Evolutionary conservation across 176 grass and related monocot species (phyloP).

Genomic region (Ampelocalamus luodianensis): DNA sequence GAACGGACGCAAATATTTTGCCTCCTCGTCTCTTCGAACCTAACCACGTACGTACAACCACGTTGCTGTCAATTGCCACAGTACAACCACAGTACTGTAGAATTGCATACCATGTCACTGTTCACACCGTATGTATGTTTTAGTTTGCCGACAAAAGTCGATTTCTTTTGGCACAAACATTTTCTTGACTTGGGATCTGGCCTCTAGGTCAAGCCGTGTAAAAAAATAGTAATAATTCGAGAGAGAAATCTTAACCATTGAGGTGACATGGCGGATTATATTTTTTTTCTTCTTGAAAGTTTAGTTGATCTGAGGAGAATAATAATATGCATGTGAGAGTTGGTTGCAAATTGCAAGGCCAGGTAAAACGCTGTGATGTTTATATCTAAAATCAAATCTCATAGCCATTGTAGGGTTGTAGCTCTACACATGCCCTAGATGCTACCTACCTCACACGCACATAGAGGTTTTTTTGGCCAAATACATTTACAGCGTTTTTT

Average conservation of each 20-base stretch:
- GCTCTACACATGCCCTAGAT: slow-evolving; percentile 32
- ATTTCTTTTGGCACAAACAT: not conserved
- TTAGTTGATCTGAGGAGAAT: not conserved
- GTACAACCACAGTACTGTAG: not conserved
- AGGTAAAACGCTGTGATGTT: not conserved
- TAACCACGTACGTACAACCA: too few relatives aligned
- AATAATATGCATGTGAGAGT: not conserved
- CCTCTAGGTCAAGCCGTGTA: not conserved
- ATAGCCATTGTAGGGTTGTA: not conserved
- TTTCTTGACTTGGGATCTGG: not conserved
- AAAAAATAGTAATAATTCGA: not conserved
- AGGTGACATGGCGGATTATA: not conserved
- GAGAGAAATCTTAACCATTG: not conserved
- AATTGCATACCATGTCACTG: not conserved
- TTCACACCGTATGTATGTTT: not conserved
- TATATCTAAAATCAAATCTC: not conserved
- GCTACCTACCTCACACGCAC: slow-evolving; percentile 12
- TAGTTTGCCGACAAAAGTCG: not conserved
- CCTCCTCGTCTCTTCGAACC: not conserved
- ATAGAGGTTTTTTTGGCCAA: too few relatives aligned
- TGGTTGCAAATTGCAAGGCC: not conserved
- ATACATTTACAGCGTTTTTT: too few relatives aligned
- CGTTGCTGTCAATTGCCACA: not conserved
- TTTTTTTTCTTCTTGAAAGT: not conserved
- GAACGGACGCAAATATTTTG: not conserved